Evolutionary conservation across 2,329 filamentous ascomycete species (phyloP).

Genomic region (Trichoderma guizhouense): DNA sequence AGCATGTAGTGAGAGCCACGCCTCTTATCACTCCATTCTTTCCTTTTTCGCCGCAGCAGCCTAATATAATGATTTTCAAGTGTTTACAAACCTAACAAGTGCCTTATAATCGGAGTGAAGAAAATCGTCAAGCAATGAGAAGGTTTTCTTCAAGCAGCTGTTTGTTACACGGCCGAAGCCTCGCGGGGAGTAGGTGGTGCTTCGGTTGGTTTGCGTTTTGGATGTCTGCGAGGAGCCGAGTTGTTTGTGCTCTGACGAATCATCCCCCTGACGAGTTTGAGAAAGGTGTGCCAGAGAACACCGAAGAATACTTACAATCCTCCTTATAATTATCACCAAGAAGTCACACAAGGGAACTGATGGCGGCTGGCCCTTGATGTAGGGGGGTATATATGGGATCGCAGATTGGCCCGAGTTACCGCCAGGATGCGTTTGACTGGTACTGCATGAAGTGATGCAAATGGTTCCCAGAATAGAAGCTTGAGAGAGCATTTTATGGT

Average conservation of each 20-base stretch:
- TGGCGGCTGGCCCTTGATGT: background rate
- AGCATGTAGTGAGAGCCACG: background rate
- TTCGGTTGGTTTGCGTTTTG: background rate
- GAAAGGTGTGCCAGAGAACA: background rate
- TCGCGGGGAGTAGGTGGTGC: background rate
- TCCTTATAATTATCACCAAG: background rate
- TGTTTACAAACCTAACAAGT: background rate
- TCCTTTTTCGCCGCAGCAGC: background rate
- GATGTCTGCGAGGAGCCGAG: conserved; percentile 1
- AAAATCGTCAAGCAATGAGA: background rate
- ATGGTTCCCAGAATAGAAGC: background rate
- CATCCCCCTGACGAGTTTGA: background rate
- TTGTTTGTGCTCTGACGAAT: conserved; percentile 3
- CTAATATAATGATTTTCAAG: background rate
- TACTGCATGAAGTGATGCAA: background rate
- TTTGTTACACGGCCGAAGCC: background rate
- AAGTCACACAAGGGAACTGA: background rate
- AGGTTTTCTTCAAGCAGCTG: background rate
- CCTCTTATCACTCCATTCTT: background rate
- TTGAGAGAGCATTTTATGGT: background rate
- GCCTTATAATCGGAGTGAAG: background rate
- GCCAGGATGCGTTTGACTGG: background rate
- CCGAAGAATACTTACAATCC: background rate
- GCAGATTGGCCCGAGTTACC: background rate
- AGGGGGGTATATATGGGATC: background rate